phyloP scores from a whole-genome alignment of 257 asterid genomes.

The Solanum paucissectum region DNA sequence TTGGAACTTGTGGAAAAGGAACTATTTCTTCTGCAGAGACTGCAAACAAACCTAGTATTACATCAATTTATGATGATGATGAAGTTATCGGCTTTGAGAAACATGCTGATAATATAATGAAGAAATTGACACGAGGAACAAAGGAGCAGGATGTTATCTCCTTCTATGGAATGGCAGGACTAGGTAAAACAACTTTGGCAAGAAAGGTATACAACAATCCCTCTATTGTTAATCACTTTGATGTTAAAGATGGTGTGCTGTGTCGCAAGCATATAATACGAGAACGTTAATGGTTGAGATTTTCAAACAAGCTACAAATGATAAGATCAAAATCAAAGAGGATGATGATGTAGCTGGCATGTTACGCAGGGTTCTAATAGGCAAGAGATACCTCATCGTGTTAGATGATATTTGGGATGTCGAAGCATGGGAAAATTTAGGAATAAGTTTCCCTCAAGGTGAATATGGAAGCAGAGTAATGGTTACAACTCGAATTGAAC shows the following conservation, averaged over 20 bases:
- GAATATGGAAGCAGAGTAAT: not conserved
- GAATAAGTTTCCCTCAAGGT: not conserved
- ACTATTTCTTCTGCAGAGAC: not conserved
- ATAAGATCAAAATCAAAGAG: not conserved
- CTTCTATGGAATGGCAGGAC: not conserved
- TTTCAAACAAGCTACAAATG: not conserved
- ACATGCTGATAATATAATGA: not conserved
- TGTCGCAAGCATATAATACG: not conserved
- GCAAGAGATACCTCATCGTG: not conserved
- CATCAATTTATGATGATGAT: not conserved
- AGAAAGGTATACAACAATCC: not conserved
- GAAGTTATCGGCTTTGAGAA: not conserved
- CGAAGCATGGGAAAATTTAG: not conserved
- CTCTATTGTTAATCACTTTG: not conserved
- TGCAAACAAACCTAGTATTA: not conserved
- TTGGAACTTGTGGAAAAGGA: not conserved
- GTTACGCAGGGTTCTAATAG: not conserved
- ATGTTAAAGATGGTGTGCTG: not conserved
- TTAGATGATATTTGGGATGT: constrained; percentile 2
- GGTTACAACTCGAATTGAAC: not conserved
- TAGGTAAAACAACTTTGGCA: not conserved
- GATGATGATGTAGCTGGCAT: not conserved
- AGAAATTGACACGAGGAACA: not conserved
- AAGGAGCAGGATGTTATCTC: not conserved
- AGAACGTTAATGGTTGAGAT: not conserved